Conservation (phyloP, 371 early-diverging fungal species). For the Gilbertella persicaria region DNA sequence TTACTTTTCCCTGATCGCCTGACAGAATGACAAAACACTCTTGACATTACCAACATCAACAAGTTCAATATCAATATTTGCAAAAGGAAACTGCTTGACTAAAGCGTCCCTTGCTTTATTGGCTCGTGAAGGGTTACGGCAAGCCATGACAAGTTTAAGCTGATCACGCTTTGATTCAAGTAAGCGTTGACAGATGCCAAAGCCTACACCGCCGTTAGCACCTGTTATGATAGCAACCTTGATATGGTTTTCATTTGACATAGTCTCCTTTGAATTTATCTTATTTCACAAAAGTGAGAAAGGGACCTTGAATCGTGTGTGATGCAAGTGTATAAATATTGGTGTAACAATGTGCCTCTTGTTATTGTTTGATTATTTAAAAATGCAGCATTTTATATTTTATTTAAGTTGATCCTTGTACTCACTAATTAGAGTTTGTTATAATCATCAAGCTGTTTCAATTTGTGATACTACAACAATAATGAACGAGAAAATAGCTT, state of each 20-base stretch:
- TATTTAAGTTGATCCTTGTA: too few relatives aligned
- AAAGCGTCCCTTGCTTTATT: constrained; percentile 54
- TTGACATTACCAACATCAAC: constrained; percentile 56
- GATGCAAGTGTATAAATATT: too few relatives aligned
- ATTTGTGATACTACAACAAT: too few relatives aligned
- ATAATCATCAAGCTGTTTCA: too few relatives aligned
- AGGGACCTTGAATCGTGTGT: too few relatives aligned
- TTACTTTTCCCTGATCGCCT: constrained; percentile 23
- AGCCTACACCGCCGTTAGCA: constrained; percentile 74
- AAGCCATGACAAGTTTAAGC: constrained; percentile 65
- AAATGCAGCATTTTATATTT: too few relatives aligned
- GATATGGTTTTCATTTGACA: background rate
- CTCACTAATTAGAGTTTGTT: too few relatives aligned
- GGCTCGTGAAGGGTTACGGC: constrained; percentile 67
- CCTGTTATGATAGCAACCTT: constrained; percentile 62
- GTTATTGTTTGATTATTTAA: too few relatives aligned
- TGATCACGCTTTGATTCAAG: constrained; percentile 30
- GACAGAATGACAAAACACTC: constrained; percentile 41
- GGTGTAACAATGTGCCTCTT: too few relatives aligned
- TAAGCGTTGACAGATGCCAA: constrained; percentile 66
- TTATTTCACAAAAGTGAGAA: too few relatives aligned
- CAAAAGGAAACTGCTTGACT: constrained; percentile 36
- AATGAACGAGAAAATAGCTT: too few relatives aligned
- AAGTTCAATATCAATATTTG: constrained; percentile 39
- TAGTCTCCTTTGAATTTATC: too few relatives aligned